Base-by-base conservation (phyloP, 1,139 yeast genomes). In the Magnusiomyces clavatus region DNA sequence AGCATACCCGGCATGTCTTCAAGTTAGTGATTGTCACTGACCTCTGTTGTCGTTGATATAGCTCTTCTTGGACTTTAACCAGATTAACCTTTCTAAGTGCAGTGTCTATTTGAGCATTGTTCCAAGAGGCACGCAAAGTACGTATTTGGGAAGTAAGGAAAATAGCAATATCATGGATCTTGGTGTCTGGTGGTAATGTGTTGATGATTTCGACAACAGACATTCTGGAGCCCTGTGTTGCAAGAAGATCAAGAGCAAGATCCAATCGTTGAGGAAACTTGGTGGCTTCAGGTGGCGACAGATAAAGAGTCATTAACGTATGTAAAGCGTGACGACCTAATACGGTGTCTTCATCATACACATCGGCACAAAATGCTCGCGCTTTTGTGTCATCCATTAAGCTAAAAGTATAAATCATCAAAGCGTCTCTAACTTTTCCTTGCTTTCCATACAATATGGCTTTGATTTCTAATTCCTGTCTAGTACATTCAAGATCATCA, bases 391-490 rank as follows among this genome's bases (percentile, higher is more conserved):
- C 75, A 61, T 84, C 85, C 13, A 77, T 69, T 47, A 88, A 67
- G 43, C 82, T 81, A 53, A 76, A 75, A 52, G 79, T 81, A 46
- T 82, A 73, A 1, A 87, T 78, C 56, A 79, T 79, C 31, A 92
- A 71, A 0, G 90, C 83, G 49, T 80, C 77, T 13, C 76, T 75
- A 61, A 87, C 88, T 53, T 80, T 80, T 1, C 81, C 83, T 46
- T 85, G 65, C 56, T 79, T 74, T 43, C 77, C 76, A 53, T 83
- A 74, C 2, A 90, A 77, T 48, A 78, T 75, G 0, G 87, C 80
- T 43, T 81, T 75, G 48, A 86, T 63, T 14, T 69, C 69, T 29
- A 69, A 60, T 5, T 75, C 44, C 16, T 43, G 45, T 36, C 16
- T 51, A 37, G 43, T 14, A 24, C 47, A 58, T 36, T 58, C 60